These are phyloP conservation scores for Pseudonectria foliicola DNA, from an alignment of 2,329 filamentous ascomycete genomes.

Conservation along the genomic window DNA sequence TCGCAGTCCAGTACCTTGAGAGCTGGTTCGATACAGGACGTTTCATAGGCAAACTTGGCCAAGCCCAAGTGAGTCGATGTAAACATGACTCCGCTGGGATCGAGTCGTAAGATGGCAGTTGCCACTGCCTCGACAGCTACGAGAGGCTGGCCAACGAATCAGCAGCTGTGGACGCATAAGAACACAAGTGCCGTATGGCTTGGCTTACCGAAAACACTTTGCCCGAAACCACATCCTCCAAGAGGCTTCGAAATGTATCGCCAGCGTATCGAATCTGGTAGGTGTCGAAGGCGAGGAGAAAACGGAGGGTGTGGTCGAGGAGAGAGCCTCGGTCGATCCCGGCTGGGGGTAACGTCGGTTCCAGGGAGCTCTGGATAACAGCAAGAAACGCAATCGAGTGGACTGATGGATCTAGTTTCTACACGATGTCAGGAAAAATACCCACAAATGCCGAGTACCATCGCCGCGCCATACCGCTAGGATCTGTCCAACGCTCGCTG, in stretches of 20 bases:
- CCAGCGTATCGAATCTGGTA: slow-evolving; percentile 47
- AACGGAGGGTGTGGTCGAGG: slow-evolving; percentile 35
- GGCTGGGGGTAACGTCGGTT: slow-evolving; percentile 17
- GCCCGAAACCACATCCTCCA: slow-evolving; percentile 33
- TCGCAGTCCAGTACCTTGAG: slow-evolving; percentile 57
- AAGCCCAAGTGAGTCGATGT: slow-evolving; percentile 56
- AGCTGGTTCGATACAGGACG: slow-evolving; percentile 44
- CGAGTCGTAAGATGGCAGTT: slow-evolving; percentile 55
- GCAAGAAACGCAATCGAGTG: slow-evolving; percentile 47
- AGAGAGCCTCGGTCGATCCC: slow-evolving; percentile 26
- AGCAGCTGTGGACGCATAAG: slow-evolving; percentile 6
- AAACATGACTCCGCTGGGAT: slow-evolving; percentile 59
- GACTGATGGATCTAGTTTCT: slow-evolving; percentile 40
- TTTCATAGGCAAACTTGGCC: slow-evolving; percentile 51
- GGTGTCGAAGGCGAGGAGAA: slow-evolving; percentile 42
- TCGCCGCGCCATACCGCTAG: slow-evolving; percentile 31
- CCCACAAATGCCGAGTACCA: no score
- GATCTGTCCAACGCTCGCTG: slow-evolving; percentile 28
- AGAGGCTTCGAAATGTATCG: slow-evolving; percentile 33
- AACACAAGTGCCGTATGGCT: background rate
- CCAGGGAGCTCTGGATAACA: slow-evolving; percentile 36
- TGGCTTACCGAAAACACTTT: slow-evolving; percentile 35
- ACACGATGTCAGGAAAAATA: slow-evolving; percentile 10
- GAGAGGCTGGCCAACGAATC: slow-evolving; percentile 30
- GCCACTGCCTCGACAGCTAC: slow-evolving; percentile 40